Conservation (phyloP, 139 green algal species). For the Micractinium sp. region DNA sequence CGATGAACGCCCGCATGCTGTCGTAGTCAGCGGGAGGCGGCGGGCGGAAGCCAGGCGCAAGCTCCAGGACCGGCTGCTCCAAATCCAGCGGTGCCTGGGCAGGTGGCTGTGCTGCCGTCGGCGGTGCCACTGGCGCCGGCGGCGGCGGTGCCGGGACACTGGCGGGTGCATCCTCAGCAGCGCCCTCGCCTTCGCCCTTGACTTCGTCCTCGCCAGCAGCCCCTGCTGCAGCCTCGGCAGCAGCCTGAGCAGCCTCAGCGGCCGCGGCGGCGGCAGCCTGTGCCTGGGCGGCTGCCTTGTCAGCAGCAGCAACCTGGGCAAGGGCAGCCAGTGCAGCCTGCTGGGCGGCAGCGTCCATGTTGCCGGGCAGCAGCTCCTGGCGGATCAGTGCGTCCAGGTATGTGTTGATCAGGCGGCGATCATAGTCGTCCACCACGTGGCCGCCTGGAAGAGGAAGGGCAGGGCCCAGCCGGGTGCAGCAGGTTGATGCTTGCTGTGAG, state of each 20-base stretch:
- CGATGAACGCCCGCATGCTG: constrained; percentile 78
- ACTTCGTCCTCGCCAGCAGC: background rate
- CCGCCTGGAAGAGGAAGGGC: constrained; percentile 71
- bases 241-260: background rate
- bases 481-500: background rate
- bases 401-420: constrained; percentile 77
- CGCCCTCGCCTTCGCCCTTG: no score
- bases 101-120: background rate
- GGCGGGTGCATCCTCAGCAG: no score
- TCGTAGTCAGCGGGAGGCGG: constrained; percentile 53
- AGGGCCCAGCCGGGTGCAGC: background rate
- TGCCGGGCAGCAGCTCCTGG: constrained; percentile 76
- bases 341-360: background rate
- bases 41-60: constrained; percentile 78
- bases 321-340: background rate
- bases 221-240: background rate
- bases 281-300: background rate
- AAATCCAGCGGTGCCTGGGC: no score
- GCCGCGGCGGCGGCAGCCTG: background rate
- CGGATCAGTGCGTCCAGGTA: constrained; percentile 85
- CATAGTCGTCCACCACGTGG: constrained; percentile 94
- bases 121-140: background rate
- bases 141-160: no score
- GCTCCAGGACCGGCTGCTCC: constrained; percentile 57
- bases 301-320: background rate